Conservation (phyloP, 495 filamentous ascomycete genomes). For the Tuber melanosporum region DNA sequence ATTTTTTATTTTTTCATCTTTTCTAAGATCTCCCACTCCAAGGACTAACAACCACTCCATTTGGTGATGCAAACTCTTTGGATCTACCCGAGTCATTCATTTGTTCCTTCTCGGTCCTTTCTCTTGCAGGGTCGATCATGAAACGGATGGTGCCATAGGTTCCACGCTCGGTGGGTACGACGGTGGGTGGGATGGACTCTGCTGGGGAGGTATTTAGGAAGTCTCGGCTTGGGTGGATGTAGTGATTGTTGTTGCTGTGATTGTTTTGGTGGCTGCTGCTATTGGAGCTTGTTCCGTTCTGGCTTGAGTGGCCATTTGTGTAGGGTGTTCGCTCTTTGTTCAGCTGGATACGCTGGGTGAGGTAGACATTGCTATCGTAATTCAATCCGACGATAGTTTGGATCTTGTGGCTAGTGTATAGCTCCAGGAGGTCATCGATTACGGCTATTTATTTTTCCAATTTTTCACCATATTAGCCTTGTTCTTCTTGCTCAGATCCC, state of each 20-base stretch:
- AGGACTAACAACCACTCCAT: constrained; percentile 14
- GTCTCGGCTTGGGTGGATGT: constrained; percentile 44
- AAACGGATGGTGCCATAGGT: constrained; percentile 79
- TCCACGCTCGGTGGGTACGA: constrained; percentile 49
- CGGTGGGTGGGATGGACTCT: constrained; percentile 45
- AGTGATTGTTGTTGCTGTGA: constrained; percentile 28
- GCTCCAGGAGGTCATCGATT: constrained; percentile 37
- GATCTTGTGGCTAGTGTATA: constrained; percentile 60
- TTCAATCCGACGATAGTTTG: constrained; percentile 64
- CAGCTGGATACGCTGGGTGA: constrained; percentile 74
- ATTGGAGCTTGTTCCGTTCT: constrained; percentile 41
- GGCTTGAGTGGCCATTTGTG: constrained; percentile 44
- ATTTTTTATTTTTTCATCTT: not conserved
- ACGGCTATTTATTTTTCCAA: constrained; percentile 22
- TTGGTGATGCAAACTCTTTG: constrained; percentile 4
- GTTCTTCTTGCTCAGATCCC: not conserved
- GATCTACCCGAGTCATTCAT: constrained; percentile 46
- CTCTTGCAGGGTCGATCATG: constrained; percentile 75
- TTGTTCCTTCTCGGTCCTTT: constrained; percentile 59
- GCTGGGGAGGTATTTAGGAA: constrained; percentile 47
- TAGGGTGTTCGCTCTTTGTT: constrained; percentile 61
- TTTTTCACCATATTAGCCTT: constrained; percentile 1
- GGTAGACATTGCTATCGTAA: constrained; percentile 66
- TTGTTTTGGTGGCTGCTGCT: constrained; percentile 41
- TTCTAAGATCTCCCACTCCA: constrained; percentile 17